Evolutionary conservation across 192 early-diverging fungal species (phyloP).

Genomic region (Oehlia diaphana): DNA sequence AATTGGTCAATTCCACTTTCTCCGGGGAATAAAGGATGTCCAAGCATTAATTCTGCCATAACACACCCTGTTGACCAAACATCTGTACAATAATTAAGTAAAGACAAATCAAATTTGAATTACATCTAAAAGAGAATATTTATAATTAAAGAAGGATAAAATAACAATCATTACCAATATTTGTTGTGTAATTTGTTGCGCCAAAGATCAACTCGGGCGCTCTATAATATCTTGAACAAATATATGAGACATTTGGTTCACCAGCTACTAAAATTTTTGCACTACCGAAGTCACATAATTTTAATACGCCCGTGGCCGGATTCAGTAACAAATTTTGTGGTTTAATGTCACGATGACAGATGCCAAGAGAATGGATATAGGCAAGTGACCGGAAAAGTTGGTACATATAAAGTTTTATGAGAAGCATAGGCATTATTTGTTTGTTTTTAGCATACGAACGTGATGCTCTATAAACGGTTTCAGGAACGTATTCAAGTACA

Average conservation of each 20-base stretch:
- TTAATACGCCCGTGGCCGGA: slow-evolving; percentile 86
- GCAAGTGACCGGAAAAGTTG: slow-evolving; percentile 96
- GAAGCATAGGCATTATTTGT: slow-evolving; percentile 93
- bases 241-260: slow-evolving; percentile 98
- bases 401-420: slow-evolving; percentile 98
- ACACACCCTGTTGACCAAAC: slow-evolving; percentile 97
- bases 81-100: slow-evolving; percentile 46
- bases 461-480: slow-evolving; percentile 93
- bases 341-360: slow-evolving; percentile 99
- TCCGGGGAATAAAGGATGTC: slow-evolving; percentile 92
- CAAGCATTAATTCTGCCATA: slow-evolving; percentile 93
- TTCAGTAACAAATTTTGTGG: slow-evolving; percentile 97
- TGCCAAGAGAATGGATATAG: slow-evolving; percentile 95
- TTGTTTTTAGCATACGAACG: slow-evolving; percentile 88
- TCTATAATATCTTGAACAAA: slow-evolving; percentile 97
- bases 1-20: slow-evolving; percentile 98
- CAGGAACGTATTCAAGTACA: slow-evolving; percentile 93
- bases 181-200: slow-evolving; percentile 87
- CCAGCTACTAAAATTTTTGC: slow-evolving; percentile 93
- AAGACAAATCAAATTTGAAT: not conserved
- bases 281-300: slow-evolving; percentile 97
- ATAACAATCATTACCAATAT: slow-evolving; percentile 48
- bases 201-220: slow-evolving; percentile 98
- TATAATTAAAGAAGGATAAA: not conserved
- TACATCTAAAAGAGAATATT: not conserved